A percentile compares a stretch with the other conserved stretches of the same genome.
phyloP scores from a whole-genome alignment of 306 rosid species.

The Quercus parvula region DNA sequence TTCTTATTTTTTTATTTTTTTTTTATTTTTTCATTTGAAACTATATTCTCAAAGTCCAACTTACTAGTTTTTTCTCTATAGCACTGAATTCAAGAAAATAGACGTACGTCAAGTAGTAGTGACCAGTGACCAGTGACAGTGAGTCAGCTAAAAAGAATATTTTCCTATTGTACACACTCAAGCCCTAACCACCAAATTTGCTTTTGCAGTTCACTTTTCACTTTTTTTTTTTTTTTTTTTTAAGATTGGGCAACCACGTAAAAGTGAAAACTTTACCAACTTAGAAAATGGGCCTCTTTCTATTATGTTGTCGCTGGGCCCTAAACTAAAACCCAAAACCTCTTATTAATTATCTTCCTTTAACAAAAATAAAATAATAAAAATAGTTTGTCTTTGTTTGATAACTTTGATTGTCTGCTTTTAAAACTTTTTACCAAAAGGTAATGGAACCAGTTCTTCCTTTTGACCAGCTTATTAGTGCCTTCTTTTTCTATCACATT shows the following conservation, averaged over 20 bases:
- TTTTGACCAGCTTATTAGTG: slow-evolving; percentile 37
- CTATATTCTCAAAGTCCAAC: too few relatives aligned
- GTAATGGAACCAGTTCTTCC: neutral
- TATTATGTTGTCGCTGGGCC: neutral
- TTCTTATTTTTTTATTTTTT: too few relatives aligned
- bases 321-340: neutral
- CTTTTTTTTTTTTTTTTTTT: slow-evolving; percentile 29
- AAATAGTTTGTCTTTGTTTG: too few relatives aligned
- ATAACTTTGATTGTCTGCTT: neutral
- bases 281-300: neutral
- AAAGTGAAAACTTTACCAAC: slow-evolving; percentile 8
- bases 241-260: slow-evolving; percentile 25
- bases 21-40: too few relatives aligned
- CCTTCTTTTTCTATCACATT: slow-evolving; percentile 1
- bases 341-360: neutral
- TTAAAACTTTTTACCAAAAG: neutral
- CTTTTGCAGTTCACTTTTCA: slow-evolving; percentile 16
- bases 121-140: neutral
- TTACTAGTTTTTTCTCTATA: neutral
- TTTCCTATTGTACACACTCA: slow-evolving; percentile 31
- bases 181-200: slow-evolving; percentile 36
- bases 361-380: too few relatives aligned
- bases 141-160: slow-evolving; percentile 46
- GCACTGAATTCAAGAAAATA: slow-evolving; percentile 1
- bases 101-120: too few relatives aligned